Conservation (phyloP, 2,329 filamentous ascomycete genomes). For the Trichoderma aggressivum region DNA sequence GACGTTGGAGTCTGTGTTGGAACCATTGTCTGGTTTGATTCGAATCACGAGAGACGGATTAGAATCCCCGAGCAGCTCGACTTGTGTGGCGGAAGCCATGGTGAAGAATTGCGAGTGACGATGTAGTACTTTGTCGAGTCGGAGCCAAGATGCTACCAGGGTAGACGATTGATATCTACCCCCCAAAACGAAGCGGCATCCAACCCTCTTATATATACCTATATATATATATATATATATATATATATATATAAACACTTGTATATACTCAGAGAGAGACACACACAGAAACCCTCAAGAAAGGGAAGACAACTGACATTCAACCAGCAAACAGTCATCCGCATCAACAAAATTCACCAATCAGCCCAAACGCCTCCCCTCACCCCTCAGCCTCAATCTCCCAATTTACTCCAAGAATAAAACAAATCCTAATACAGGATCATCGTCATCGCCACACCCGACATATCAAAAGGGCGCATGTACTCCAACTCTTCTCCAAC, state of each 20-base stretch:
- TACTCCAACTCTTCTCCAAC: neutral
- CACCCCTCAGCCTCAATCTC: neutral
- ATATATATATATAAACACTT: neutral
- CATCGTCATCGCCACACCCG: neutral
- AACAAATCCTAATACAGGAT: neutral
- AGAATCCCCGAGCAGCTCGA: conserved; percentile 23
- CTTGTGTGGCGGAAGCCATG: conserved; percentile 35
- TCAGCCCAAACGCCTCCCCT: neutral
- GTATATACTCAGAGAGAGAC: neutral
- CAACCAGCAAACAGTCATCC: neutral
- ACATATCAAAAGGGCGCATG: conserved; percentile 3
- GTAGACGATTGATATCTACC: neutral
- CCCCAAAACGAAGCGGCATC: neutral
- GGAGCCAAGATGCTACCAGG: neutral
- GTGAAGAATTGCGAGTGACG: neutral
- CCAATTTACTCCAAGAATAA: neutral
- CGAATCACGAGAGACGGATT: conserved; percentile 23
- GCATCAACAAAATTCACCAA: neutral
- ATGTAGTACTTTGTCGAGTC: neutral
- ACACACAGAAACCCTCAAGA: neutral
- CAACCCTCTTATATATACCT: neutral
- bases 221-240: neutral
- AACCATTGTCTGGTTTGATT: neutral
- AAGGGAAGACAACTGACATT: neutral
- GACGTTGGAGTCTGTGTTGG: neutral